Evolutionary conservation across 192 early-diverging fungal species (phyloP).

Genomic region (Phlyctochytrium arcticum): DNA sequence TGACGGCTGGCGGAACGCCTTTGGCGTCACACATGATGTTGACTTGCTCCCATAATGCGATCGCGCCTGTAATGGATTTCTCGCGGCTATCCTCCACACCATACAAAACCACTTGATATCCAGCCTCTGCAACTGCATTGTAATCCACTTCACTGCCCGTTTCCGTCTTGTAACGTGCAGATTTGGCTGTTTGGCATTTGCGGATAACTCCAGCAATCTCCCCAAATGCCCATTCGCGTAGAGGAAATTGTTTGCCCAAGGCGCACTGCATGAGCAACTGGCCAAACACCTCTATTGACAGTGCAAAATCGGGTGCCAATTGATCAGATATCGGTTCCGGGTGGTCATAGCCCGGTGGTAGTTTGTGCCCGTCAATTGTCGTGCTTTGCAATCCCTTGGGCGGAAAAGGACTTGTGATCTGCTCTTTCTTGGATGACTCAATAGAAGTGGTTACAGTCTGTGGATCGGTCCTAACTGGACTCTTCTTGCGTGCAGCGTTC

Average conservation of each 20-base stretch:
- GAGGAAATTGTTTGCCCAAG: constrained; percentile 43
- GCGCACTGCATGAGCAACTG: constrained; percentile 43
- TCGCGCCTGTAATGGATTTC: constrained; percentile 38
- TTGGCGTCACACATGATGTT: constrained; percentile 40
- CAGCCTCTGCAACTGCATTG: constrained; percentile 44
- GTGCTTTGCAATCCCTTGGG: background rate
- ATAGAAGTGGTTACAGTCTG: too few species aligned
- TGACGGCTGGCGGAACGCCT: constrained; percentile 38
- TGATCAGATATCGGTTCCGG: constrained; percentile 34
- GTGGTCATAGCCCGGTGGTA: constrained; percentile 22
- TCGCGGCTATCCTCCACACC: constrained; percentile 54
- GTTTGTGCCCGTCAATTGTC: background rate
- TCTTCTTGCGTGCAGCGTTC: too few species aligned
- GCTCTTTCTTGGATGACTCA: too few species aligned
- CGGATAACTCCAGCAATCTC: constrained; percentile 44
- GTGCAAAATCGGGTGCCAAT: constrained; percentile 18
- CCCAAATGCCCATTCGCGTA: constrained; percentile 51
- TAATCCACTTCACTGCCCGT: constrained; percentile 30
- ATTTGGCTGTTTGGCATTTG: constrained; percentile 1
- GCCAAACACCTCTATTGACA: constrained; percentile 49
- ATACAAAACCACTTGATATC: constrained; percentile 43
- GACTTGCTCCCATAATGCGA: constrained; percentile 50
- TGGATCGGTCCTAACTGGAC: too few species aligned
- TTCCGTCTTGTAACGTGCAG: constrained; percentile 11
- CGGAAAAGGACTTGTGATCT: too few species aligned